Evolutionary conservation across 768 basidiomycete species (phyloP), one percentile per base, ranked within the genome.

Genomic region (Aureoboletus auriporus): DNA sequence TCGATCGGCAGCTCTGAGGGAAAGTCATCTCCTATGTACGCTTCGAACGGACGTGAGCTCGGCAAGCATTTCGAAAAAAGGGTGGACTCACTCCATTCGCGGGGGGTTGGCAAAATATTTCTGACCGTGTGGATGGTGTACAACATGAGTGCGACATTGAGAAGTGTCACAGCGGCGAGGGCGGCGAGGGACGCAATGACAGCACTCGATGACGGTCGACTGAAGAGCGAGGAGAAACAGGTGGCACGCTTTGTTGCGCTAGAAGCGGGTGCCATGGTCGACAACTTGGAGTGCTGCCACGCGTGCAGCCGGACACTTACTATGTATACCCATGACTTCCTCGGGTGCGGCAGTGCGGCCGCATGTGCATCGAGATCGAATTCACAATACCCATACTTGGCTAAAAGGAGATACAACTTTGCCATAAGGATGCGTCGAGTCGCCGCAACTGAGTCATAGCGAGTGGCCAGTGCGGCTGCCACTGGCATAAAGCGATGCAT

Each of bases 1-100:
- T 53, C 47, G 23, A 69, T 11, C 0, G 68, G 68, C 0, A 69
- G 59, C n/a, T 65, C 64, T 9, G 67, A 57, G 12, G 68, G 63
- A 27, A 58, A 64, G 45, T 65, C 65, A 7, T 63, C 55, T 9
- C 63, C 66, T n/a, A 62, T 39, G 50, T 66, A 69, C 6, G 51
- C 67, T 66, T 11, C 8, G 30, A 23, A 34, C 17, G 16, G 13
- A 20, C 12, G 33, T 50, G 27, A 47, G 52, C 31, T 11, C 16
- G n/a, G 2, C 37, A 36, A 23, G 36, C 26, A 26, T 16, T 6
- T 36, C 8, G 33, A 23, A 7, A 5, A 5, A 34, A 23, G n/a
- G 4, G 13, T 10, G 33, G 27, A 46, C 63, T 20, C 34, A 65
- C 63, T 52, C 60, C 65, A 66, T 39, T 56, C 48, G n/a, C 45